Base-by-base conservation (phyloP, 2,329 filamentous ascomycete genomes). In the Coniochaeta sp. region DNA sequence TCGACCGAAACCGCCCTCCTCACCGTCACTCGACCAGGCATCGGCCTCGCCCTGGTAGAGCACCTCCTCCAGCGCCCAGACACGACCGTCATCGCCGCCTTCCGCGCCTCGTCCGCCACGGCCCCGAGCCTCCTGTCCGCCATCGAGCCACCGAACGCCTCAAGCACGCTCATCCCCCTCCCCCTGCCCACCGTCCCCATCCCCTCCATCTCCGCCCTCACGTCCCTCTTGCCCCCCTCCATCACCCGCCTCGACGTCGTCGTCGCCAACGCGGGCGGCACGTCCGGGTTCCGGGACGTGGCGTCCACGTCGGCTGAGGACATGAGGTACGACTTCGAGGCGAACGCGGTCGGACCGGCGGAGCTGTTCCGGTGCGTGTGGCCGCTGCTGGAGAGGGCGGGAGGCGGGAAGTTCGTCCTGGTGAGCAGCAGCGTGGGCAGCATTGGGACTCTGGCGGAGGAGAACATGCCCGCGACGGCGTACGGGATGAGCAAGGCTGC, bases 81-180 rank as follows among this genome's bases (percentile, higher is more conserved):
- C 58, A 67, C 64, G 16, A 68, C 63, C 58, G 66, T 71, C 52
- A 56, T 72, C 55, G 67, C 67, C 38, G 64, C 65, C n/a, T 60
- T 67, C 19, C 67, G 69, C 61, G 47, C 61, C 26, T 17, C 63
- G 34, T 50, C 38, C 38, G 38, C 38, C 3, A n/a, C 38, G 64
- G 30, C 47, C 47, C 5, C 47, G 24, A 47, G 22, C 34, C 47
- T 61, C 17, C 57, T 62, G 12, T 57, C 61, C 14, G 96, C 91
- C 24, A 89, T 91, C 68, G 79, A 96, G 24, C 90, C 96, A 73
- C 70, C 58, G 32, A 60, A 63, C 19, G 19, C 62, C 4, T 55
- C 56, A 22, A 66, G 62, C 59, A 57, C 28, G 8, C 59, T 68
- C 6, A 47, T 68, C 30, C 52, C 65, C 16, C 16, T 68, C 36